phyloP scores from a whole-genome alignment of 2,329 filamentous ascomycete species.

The Apiospora pterosperma region DNA sequence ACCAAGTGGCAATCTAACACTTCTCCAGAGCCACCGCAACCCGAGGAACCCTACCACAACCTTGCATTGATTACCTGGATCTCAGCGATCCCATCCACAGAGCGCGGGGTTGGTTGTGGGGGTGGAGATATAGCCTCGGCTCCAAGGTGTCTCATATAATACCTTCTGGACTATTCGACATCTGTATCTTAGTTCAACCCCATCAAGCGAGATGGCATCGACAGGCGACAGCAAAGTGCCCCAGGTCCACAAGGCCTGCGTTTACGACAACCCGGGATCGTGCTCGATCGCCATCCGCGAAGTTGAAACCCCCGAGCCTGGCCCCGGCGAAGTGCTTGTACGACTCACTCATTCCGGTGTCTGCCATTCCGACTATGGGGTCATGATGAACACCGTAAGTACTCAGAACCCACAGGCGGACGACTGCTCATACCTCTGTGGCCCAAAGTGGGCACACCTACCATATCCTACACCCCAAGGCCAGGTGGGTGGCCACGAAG shows the following conservation, averaged over 20 bases:
- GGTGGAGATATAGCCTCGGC: too few species aligned
- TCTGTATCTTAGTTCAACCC: not conserved
- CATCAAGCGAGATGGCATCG: not conserved
- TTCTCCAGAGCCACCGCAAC: not conserved
- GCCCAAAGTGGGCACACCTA: constrained; percentile 41
- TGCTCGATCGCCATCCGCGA: constrained; percentile 1
- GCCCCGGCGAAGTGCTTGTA: constrained; percentile 8
- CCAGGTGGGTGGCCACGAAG: constrained; percentile 68
- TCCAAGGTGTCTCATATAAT: not conserved
- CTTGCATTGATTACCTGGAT: not conserved
- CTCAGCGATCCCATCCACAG: too few species aligned
- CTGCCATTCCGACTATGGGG: constrained; percentile 11
- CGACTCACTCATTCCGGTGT: constrained; percentile 7
- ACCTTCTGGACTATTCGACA: not conserved
- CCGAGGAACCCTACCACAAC: not conserved
- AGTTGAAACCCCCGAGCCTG: constrained; percentile 3
- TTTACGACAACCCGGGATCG: not conserved
- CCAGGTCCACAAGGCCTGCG: constrained; percentile 3
- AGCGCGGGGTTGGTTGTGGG: too few species aligned
- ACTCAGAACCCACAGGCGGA: not conserved
- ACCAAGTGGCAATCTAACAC: not conserved
- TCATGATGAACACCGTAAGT: constrained; percentile 7
- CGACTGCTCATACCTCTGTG: not conserved
- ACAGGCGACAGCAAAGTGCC: not conserved
- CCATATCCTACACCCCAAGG: constrained; percentile 56